Conservation (phyloP, 768 basidiomycete genomes). For the Wakefieldia striispora region DNA sequence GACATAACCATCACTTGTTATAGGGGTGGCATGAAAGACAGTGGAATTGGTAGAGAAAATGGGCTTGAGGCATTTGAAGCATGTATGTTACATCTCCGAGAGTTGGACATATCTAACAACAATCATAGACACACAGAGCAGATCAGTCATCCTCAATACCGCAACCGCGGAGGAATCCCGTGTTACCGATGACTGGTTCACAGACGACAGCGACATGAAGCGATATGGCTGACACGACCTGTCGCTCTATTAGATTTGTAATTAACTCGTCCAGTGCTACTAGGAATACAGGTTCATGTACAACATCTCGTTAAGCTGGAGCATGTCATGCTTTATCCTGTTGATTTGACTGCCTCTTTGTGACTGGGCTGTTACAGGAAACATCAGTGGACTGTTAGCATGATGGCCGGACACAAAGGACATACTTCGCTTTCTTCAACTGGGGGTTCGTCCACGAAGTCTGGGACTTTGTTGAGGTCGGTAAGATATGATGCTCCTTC, state of each 20-base stretch:
- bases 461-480: constrained; percentile 84
- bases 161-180: constrained; percentile 59
- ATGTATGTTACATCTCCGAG: constrained; percentile 44
- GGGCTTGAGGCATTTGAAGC: constrained; percentile 78
- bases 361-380: constrained; percentile 36
- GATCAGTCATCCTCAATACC: constrained; percentile 76
- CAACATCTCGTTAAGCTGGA: constrained; percentile 3
- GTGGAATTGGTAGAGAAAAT: constrained; percentile 85
- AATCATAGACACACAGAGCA: constrained; percentile 74
- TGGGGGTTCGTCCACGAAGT: constrained; percentile 89
- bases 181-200: constrained; percentile 75
- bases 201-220: constrained; percentile 47
- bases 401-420: background rate
- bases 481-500: constrained; percentile 87
- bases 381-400: background rate
- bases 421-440: constrained; percentile 63
- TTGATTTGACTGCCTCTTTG: constrained; percentile 58
- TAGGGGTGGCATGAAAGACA: constrained; percentile 90
- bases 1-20: constrained; percentile 4
- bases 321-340: constrained; percentile 26
- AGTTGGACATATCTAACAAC: constrained; percentile 1
- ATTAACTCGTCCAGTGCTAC: background rate
- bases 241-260: background rate
- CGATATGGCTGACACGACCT: constrained; percentile 57
- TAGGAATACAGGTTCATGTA: constrained; percentile 18